Percentiles rank a stretch among this genome's conserved stretches.
Conservation (phyloP, 495 filamentous ascomycete genomes). For the Beverwykella pulmonaria region DNA sequence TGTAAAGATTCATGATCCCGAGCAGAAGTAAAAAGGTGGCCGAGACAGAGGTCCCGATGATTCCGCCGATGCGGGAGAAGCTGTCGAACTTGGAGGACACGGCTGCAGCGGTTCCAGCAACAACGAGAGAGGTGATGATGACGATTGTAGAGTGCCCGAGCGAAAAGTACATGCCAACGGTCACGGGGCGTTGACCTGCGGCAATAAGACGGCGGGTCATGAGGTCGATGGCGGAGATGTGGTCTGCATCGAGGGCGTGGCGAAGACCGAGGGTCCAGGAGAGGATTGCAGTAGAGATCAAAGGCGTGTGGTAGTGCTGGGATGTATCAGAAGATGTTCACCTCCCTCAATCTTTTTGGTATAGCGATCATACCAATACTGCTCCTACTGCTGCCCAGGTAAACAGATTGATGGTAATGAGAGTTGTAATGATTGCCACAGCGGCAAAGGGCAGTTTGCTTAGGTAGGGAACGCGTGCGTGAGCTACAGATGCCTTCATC, state of each 20-base stretch:
- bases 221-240: conserved; percentile 94
- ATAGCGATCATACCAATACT: conserved; percentile 55
- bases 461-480: conserved; percentile 44
- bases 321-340: neutral
- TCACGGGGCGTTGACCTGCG: conserved; percentile 81
- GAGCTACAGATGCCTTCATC: conserved; percentile 41
- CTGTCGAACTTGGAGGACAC: conserved; percentile 75
- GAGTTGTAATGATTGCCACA: conserved; percentile 64
- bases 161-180: conserved; percentile 93
- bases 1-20: conserved; percentile 82
- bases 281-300: conserved; percentile 78
- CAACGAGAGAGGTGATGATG: conserved; percentile 84
- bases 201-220: conserved; percentile 93
- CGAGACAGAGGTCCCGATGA: conserved; percentile 82
- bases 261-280: conserved; percentile 88
- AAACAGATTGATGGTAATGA: conserved; percentile 67
- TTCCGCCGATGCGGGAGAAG: conserved; percentile 80
- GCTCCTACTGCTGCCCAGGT: conserved; percentile 75
- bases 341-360: conserved; percentile 10
- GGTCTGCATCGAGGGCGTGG: conserved; percentile 94
- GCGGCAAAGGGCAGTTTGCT: conserved; percentile 62
- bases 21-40: conserved; percentile 81
- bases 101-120: conserved; percentile 84
- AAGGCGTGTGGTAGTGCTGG: conserved; percentile 48
- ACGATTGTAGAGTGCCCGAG: conserved; percentile 91